Conservation (phyloP, 2,329 filamentous ascomycete species). For the Dothideomycetidae sp. region DNA sequence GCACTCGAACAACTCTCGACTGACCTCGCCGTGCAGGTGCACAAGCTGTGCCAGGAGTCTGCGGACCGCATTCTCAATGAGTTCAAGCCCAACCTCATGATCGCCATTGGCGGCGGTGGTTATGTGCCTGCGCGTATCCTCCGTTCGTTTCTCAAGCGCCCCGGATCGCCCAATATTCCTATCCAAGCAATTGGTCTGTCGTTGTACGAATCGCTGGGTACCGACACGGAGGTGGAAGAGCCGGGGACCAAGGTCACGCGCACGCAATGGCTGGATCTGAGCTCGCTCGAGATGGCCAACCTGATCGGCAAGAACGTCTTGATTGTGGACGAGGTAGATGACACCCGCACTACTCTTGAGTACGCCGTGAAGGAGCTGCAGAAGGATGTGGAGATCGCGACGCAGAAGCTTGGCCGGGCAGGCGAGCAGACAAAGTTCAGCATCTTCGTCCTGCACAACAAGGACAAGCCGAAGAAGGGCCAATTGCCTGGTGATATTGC, state of each 20-base stretch:
- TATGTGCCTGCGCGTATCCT: slow-evolving; percentile 96
- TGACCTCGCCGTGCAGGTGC: slow-evolving; percentile 48
- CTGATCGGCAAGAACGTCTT: slow-evolving; percentile 81
- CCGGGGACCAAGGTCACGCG: slow-evolving; percentile 89
- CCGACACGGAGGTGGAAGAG: slow-evolving; percentile 46
- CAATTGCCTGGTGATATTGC: slow-evolving; percentile 56
- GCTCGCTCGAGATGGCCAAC: slow-evolving; percentile 71
- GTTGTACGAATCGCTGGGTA: slow-evolving; percentile 74
- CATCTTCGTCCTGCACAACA: slow-evolving; percentile 97
- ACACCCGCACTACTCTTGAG: slow-evolving; percentile 85
- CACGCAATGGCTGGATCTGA: slow-evolving; percentile 95
- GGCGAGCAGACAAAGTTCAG: slow-evolving; percentile 71
- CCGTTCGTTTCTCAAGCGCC: slow-evolving; percentile 87
- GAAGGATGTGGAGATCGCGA: slow-evolving; percentile 80
- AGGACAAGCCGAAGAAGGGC: slow-evolving; percentile 94
- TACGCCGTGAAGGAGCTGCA: slow-evolving; percentile 86
- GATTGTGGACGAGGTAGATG: slow-evolving; percentile 91
- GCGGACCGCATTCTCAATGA: slow-evolving; percentile 68
- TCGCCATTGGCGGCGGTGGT: slow-evolving; percentile 93
- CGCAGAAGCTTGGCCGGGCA: slow-evolving; percentile 54
- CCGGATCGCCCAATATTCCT: slow-evolving; percentile 81
- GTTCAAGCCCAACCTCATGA: slow-evolving; percentile 90
- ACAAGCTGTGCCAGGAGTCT: slow-evolving; percentile 87
- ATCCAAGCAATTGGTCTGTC: slow-evolving; percentile 98
- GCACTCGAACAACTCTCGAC: neutral